A percentile compares a stretch with the other conserved stretches of the same genome.
phyloP scores from a whole-genome alignment of 176 grass and related monocot species.

The Bolboschoenus planiculmis region DNA sequence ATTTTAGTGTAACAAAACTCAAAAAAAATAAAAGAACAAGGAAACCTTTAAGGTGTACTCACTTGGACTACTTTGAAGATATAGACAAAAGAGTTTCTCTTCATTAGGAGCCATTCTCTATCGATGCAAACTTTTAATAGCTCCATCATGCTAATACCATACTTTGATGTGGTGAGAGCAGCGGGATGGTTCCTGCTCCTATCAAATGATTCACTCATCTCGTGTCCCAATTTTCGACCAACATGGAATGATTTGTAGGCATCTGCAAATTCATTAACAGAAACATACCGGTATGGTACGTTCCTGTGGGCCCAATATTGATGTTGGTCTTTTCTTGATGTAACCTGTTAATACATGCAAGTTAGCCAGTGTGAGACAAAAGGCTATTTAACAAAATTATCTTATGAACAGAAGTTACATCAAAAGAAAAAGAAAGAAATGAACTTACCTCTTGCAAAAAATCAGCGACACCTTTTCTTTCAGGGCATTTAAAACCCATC shows the following conservation, averaged over 20 bases:
- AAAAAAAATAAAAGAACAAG: neutral
- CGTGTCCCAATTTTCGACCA: constrained; percentile 42
- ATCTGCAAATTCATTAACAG: constrained; percentile 68
- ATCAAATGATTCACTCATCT: constrained; percentile 58
- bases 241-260: constrained; percentile 78
- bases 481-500: constrained; percentile 89
- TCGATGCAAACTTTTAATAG: constrained; percentile 60
- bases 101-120: constrained; percentile 97
- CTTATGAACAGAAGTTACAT: neutral
- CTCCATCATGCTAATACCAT: constrained; percentile 67
- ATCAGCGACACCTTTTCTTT: constrained; percentile 87
- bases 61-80: constrained; percentile 94
- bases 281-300: constrained; percentile 54
- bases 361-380: constrained; percentile 6
- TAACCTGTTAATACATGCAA: constrained; percentile 48
- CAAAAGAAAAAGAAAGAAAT: neutral
- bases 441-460: constrained; percentile 89
- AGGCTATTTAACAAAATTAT: neutral
- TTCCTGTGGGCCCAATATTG: constrained; percentile 65
- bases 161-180: constrained; percentile 72
- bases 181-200: constrained; percentile 72
- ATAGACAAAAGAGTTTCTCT: constrained; percentile 94
- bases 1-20: neutral
- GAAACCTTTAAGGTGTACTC: neutral
- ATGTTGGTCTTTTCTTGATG: constrained; percentile 91